Base-by-base conservation (phyloP, 257 asterid species). In the Lycium barbarum region DNA sequence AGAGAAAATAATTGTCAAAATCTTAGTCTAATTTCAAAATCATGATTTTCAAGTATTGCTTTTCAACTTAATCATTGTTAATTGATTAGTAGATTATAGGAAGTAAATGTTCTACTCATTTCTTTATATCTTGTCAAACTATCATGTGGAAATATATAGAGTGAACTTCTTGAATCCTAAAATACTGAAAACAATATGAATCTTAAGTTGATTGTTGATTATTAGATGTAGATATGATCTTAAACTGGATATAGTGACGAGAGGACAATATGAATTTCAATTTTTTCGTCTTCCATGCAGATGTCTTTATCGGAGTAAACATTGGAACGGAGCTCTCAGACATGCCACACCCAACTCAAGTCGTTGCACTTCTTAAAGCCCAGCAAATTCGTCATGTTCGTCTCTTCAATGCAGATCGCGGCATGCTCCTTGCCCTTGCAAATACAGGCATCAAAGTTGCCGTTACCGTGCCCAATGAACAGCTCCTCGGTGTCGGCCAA, bases 291-390 rank as follows among this genome's bases (percentile, higher is more conserved):
- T 15, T 58, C 36, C 33, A 53, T 85, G 83, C 90, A 94, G 98
- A 90, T 74, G 92, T 91, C 11, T 93, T 91, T 62, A 84, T 94
- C 26, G 98, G 98, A 13, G 98, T 93, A 79, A 93, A 94, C 89
- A 93, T 94, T 17, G 98, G 98, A 22, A 92, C 98, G 3, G 90
- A 89, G 14, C 95, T 94, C 66, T 92, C 97, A 0, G 97, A 94
- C 86, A 92, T 92, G 95, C 98, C 97, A 67, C 96, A 94, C 74
- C 97, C 98, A 18, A 94, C 98, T 72, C 98, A 94, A 80, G 97
- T 94, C 20, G 98, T 90, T 13, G 94, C 94, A 43, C 98, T 94
- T 85, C 93, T 94, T 35, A 94, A 93, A 90, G 86, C 90, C 62
- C 98, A 94, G 88, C 92, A 92, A 87, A 92, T 94, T 83, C 90